phyloP scores from a whole-genome alignment of 1,284 basidiomycete species.

The Tranzscheliella williamsii region DNA sequence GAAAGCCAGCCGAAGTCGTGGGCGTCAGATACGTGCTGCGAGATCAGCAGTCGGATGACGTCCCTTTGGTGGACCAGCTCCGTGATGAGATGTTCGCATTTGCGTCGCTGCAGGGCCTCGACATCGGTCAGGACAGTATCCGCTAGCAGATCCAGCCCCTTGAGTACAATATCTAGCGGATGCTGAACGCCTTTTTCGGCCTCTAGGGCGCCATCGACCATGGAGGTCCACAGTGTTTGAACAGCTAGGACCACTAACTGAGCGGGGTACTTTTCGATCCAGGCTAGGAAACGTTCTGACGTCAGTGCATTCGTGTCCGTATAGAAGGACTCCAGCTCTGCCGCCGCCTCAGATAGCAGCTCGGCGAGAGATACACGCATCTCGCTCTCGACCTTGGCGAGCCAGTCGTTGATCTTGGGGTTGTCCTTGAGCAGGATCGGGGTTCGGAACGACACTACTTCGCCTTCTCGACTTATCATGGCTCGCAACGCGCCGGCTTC shows the following conservation, averaged over 20 bases:
- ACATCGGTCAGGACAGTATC: slow-evolving; percentile 93
- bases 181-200: slow-evolving; percentile 67
- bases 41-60: slow-evolving; percentile 79
- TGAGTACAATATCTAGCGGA: slow-evolving; percentile 75
- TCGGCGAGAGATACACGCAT: slow-evolving; percentile 91
- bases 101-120: slow-evolving; percentile 82
- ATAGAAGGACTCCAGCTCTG: slow-evolving; percentile 79
- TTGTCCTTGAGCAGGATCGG: slow-evolving; percentile 87
- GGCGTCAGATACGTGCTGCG: slow-evolving; percentile 70
- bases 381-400: slow-evolving; percentile 85
- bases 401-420: slow-evolving; percentile 98
- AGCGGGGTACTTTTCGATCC: slow-evolving; percentile 92
- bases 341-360: slow-evolving; percentile 76
- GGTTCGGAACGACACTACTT: slow-evolving; percentile 80
- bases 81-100: slow-evolving; percentile 98
- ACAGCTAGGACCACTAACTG: slow-evolving; percentile 92
- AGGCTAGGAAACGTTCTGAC: slow-evolving; percentile 75
- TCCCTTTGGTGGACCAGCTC: slow-evolving; percentile 98
- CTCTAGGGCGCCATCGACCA: slow-evolving; percentile 77
- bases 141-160: slow-evolving; percentile 88
- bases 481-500: slow-evolving; percentile 61
- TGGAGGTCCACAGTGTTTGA: slow-evolving; percentile 89
- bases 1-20: slow-evolving; percentile 90
- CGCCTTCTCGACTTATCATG: slow-evolving; percentile 73
- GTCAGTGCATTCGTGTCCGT: slow-evolving; percentile 64